A percentile compares a stretch with the other conserved stretches of the same genome.
These are phyloP conservation scores for Fusarium algeriense DNA, from an alignment of 2,329 filamentous ascomycete species.

Conservation along the genomic window DNA sequence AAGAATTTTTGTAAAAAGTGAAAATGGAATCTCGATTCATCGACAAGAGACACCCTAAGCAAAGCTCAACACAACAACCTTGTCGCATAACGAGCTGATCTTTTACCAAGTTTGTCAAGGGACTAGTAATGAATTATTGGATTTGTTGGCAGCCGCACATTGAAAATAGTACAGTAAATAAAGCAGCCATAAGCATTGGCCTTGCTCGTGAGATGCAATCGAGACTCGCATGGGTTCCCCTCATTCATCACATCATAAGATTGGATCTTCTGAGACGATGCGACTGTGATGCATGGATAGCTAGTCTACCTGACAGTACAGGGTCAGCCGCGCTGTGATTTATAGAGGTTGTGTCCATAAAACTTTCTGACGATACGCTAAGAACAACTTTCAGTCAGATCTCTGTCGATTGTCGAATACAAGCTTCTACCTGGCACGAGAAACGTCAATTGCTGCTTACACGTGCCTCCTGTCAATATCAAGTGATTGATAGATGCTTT, in stretches of 20 bases:
- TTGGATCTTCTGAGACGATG: conserved; percentile 4
- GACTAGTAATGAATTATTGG: conserved; percentile 29
- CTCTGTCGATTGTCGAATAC: not conserved
- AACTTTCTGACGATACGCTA: conserved; percentile 7
- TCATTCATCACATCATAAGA: conserved; percentile 22
- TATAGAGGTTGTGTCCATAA: not conserved
- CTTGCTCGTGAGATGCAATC: conserved; percentile 12
- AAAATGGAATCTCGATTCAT: conserved; percentile 14
- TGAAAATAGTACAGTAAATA: conserved; percentile 15
- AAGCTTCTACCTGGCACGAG: conserved; percentile 6
- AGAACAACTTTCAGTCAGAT: not conserved
- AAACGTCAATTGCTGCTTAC: not conserved
- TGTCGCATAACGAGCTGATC: conserved; percentile 21
- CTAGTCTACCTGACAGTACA: not conserved
- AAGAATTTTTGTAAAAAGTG: not conserved
- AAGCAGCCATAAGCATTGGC: conserved; percentile 19
- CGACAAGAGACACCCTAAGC: not conserved
- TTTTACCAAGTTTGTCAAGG: conserved; percentile 11
- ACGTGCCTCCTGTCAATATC: conserved; percentile 5
- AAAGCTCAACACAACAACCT: conserved; percentile 12
- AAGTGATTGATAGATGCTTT: conserved; percentile 9
- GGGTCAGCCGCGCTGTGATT: conserved; percentile 15
- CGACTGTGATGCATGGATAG: conserved; percentile 15
- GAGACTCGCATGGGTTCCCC: conserved; percentile 32
- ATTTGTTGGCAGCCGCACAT: conserved; percentile 14